Evolutionary conservation across 2,329 filamentous ascomycete genomes (phyloP).

Genomic region (Lachnellula occidentalis): DNA sequence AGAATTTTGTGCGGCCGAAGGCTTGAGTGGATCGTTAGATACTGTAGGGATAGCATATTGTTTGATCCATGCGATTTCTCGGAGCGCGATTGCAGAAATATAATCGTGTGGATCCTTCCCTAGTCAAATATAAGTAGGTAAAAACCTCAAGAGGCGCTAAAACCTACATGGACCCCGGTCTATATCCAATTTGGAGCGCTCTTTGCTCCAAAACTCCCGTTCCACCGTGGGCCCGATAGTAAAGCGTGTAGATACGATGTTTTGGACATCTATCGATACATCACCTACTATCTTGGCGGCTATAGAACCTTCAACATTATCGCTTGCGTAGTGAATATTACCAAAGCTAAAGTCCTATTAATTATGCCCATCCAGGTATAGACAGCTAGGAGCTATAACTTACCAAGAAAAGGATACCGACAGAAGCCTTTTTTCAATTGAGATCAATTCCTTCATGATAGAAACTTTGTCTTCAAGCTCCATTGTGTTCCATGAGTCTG

Average conservation of each 20-base stretch:
- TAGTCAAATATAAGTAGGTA: slow-evolving; percentile 13
- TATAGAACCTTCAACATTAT: slow-evolving; percentile 30
- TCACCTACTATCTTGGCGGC: slow-evolving; percentile 26
- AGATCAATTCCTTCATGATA: slow-evolving; percentile 32
- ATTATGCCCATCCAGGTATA: slow-evolving; percentile 7
- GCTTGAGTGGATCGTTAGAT: slow-evolving; percentile 20
- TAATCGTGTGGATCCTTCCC: slow-evolving; percentile 33
- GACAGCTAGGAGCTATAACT: slow-evolving; percentile 18
- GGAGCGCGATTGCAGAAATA: slow-evolving; percentile 28
- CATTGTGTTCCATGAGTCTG: slow-evolving; percentile 28
- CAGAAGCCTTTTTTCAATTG: slow-evolving; percentile 34
- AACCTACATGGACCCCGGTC: slow-evolving; percentile 38
- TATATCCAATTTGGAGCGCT: slow-evolving; percentile 31
- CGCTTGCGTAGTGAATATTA: slow-evolving; percentile 33
- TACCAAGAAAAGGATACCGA: slow-evolving; percentile 29
- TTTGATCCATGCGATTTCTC: slow-evolving; percentile 33
- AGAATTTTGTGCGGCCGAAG: slow-evolving; percentile 26
- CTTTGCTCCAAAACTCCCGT: slow-evolving; percentile 32
- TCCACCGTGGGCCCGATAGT: slow-evolving; percentile 34
- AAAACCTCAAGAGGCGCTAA: slow-evolving; percentile 1
- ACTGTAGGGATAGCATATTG: slow-evolving; percentile 24
- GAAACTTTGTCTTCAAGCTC: slow-evolving; percentile 25
- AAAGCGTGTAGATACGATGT: slow-evolving; percentile 30
- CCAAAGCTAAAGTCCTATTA: slow-evolving; percentile 31
- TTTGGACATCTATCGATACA: slow-evolving; percentile 28